A percentile compares a stretch with the other conserved stretches of the same genome.
These are phyloP conservation scores for Scenedesmus sp. DNA, from an alignment of 163 green algal species.

Conservation along the genomic window DNA sequence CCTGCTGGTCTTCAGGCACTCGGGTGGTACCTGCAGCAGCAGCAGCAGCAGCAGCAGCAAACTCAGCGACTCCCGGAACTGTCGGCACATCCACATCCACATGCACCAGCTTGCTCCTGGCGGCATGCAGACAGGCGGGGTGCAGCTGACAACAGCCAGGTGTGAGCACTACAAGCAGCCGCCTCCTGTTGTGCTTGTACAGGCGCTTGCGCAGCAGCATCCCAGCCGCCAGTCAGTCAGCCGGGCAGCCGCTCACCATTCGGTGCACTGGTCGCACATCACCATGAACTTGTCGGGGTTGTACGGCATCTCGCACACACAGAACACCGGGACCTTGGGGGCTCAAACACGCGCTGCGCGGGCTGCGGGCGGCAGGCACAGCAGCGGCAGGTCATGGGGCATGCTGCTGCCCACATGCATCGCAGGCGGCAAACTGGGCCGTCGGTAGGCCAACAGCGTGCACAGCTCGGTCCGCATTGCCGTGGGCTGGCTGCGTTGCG, in stretches of 20 bases:
- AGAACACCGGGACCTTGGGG: constrained; percentile 88
- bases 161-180: not conserved
- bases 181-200: too few species aligned
- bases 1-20: constrained; percentile 47
- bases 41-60: too few species aligned
- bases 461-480: too few species aligned
- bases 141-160: too few species aligned
- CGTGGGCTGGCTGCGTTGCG: too few species aligned
- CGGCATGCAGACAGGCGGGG: too few species aligned
- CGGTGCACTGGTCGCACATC: constrained; percentile 78
- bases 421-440: too few species aligned
- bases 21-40: constrained; percentile 58
- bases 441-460: not conserved
- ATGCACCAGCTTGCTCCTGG: too few species aligned
- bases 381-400: not conserved
- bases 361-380: constrained; percentile 53
- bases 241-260: constrained; percentile 72
- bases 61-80: too few species aligned
- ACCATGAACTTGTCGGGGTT: constrained; percentile 92
- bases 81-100: too few species aligned
- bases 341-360: constrained; percentile 74
- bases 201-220: too few species aligned
- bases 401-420: not conserved
- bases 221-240: not conserved
- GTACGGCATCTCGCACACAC: constrained; percentile 88